phyloP scores from a whole-genome alignment of 768 basidiomycete species.

The Phylloporus sp. region DNA sequence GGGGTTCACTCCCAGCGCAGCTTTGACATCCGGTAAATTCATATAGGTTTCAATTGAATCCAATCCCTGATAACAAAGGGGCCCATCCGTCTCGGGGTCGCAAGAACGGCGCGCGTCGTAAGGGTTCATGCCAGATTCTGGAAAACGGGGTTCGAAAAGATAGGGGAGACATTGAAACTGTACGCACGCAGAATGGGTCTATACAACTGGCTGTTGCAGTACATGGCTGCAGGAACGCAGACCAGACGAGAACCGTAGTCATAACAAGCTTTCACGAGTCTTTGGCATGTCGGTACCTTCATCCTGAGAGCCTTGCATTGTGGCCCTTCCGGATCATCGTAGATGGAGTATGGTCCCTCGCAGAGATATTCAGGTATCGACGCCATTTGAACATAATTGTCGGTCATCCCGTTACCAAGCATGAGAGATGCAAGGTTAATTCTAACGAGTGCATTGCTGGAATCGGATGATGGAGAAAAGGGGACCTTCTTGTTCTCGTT shows the following conservation, averaged over 20 bases:
- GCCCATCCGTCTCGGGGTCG: conserved; percentile 63
- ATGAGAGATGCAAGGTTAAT: conserved; percentile 83
- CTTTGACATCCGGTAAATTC: conserved; percentile 73
- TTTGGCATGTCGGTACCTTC: conserved; percentile 72
- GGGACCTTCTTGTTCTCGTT: conserved; percentile 63
- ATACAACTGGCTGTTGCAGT: conserved; percentile 74
- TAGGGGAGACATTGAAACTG: neutral
- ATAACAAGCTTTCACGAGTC: conserved; percentile 69
- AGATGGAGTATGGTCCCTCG: conserved; percentile 78
- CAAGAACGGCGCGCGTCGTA: conserved; percentile 83
- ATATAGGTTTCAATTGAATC: conserved; percentile 85
- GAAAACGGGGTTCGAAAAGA: neutral
- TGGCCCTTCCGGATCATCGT: conserved; percentile 60
- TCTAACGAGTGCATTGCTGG: conserved; percentile 42
- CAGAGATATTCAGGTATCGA: conserved; percentile 81
- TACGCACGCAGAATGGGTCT: conserved; percentile 64
- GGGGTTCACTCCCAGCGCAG: conserved; percentile 68
- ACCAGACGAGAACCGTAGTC: conserved; percentile 51
- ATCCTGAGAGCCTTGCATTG: conserved; percentile 57
- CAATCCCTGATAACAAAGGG: conserved; percentile 76
- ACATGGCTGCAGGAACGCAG: conserved; percentile 69
- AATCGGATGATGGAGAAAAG: conserved; percentile 37
- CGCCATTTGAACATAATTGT: conserved; percentile 77
- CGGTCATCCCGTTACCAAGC: conserved; percentile 84
- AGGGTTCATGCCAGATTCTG: conserved; percentile 74